phyloP scores from a whole-genome alignment of 106 monocot species.

The Allium sativum region DNA sequence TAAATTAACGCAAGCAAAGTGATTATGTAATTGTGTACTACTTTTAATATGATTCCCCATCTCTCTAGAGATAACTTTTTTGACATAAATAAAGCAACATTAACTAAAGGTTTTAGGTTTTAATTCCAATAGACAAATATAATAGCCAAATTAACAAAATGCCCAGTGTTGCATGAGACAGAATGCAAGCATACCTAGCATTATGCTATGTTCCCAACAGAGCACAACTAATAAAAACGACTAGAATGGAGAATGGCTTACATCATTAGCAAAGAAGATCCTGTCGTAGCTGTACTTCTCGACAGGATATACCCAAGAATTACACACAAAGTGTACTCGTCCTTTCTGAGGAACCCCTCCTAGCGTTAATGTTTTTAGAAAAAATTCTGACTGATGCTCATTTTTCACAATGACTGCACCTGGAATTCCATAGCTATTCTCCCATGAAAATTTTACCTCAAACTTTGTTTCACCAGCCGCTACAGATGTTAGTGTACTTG shows the following conservation, averaged over 20 bases:
- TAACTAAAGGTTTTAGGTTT: too few species aligned
- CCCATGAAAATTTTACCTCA: slow-evolving; percentile 33
- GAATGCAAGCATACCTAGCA: too few species aligned
- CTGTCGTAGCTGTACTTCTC: slow-evolving; percentile 43
- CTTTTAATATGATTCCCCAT: too few species aligned
- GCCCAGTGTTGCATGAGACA: too few species aligned
- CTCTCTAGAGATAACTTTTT: too few species aligned
- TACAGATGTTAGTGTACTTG: slow-evolving; percentile 10
- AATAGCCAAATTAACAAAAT: background rate
- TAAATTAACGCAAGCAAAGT: too few species aligned
- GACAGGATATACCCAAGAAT: slow-evolving; percentile 68
- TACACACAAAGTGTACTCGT: slow-evolving; percentile 43
- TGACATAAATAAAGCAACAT: too few species aligned
- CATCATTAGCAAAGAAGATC: slow-evolving; percentile 60
- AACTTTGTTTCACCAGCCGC: slow-evolving; percentile 26
- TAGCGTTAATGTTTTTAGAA: slow-evolving; percentile 52
- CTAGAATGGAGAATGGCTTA: slow-evolving; percentile 1
- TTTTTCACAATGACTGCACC: slow-evolving; percentile 64
- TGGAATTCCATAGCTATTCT: slow-evolving; percentile 24
- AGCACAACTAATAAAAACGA: too few species aligned
- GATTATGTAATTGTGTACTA: too few species aligned
- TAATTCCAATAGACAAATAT: too few species aligned
- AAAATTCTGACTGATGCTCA: slow-evolving; percentile 43
- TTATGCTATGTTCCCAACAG: too few species aligned
- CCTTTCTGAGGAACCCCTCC: slow-evolving; percentile 24